These are phyloP conservation scores for Stemphylium lycopersici DNA, from an alignment of 2,329 filamentous ascomycete species.

Conservation along the genomic window DNA sequence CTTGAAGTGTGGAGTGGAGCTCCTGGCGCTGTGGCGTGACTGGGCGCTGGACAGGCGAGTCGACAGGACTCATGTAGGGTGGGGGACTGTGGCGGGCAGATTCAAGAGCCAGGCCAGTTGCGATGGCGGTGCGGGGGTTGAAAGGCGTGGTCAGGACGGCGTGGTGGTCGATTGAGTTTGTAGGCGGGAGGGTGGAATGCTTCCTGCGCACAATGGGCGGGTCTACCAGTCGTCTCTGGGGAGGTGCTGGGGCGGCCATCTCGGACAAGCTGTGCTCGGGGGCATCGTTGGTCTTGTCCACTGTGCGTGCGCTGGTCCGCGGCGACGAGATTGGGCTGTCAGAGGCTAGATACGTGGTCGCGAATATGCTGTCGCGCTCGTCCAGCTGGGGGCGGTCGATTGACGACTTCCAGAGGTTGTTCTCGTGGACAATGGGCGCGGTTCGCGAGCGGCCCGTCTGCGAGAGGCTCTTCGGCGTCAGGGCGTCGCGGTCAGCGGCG, in stretches of 20 bases:
- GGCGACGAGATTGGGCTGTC: constrained; percentile 54
- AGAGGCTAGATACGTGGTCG: constrained; percentile 63
- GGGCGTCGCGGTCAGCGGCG: constrained; percentile 22
- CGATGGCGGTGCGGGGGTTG: constrained; percentile 33
- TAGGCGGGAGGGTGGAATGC: constrained; percentile 29
- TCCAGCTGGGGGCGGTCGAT: constrained; percentile 60
- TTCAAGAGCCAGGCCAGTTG: constrained; percentile 29
- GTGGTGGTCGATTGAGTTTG: constrained; percentile 39
- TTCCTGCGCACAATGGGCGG: constrained; percentile 41
- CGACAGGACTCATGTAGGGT: constrained; percentile 47
- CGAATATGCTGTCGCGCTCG: constrained; percentile 68
- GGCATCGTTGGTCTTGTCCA: constrained; percentile 34
- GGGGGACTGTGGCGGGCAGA: constrained; percentile 39
- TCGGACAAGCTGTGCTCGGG: constrained; percentile 32
- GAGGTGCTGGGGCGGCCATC: constrained; percentile 39
- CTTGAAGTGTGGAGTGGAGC: constrained; percentile 30
- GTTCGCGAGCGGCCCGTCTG: constrained; percentile 49
- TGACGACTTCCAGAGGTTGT: constrained; percentile 44
- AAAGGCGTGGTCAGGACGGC: constrained; percentile 41
- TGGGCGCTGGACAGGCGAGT: constrained; percentile 44
- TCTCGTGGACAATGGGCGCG: constrained; percentile 41
- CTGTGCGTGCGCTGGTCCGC: constrained; percentile 36
- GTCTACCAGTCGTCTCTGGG: constrained; percentile 43
- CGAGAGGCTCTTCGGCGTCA: constrained; percentile 45
- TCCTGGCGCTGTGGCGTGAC: constrained; percentile 37